Percentiles rank a stretch among this genome's conserved stretches.
Evolutionary conservation across 2,329 filamentous ascomycete species (phyloP).

Genomic region (Ophiostoma sp.): DNA sequence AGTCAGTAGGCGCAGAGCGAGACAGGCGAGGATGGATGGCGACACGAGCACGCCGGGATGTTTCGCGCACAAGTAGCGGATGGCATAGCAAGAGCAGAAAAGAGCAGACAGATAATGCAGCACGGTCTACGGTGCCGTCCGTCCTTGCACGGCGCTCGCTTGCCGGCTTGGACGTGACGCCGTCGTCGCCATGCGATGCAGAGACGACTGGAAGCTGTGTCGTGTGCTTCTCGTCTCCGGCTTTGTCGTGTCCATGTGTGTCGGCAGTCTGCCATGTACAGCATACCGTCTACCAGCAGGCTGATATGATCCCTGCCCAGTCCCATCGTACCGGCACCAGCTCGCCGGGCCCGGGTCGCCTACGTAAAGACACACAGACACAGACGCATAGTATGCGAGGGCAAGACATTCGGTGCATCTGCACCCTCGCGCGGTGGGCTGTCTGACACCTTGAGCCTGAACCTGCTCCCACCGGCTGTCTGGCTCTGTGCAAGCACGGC

Average conservation of each 20-base stretch:
- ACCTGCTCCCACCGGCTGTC: no score
- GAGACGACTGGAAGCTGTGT: not conserved
- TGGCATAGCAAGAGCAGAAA: not conserved
- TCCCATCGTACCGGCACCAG: not conserved
- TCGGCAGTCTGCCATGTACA: no score
- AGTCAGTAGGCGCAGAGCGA: no score
- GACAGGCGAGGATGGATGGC: no score
- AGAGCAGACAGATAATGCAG: not conserved
- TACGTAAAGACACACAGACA: not conserved
- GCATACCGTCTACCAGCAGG: no score
- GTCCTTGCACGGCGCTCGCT: not conserved
- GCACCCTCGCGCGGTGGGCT: not conserved
- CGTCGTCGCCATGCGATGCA: not conserved
- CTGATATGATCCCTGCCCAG: not conserved
- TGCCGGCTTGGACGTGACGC: not conserved
- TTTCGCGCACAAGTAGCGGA: not conserved
- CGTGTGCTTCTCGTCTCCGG: not conserved
- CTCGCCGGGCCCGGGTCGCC: constrained; percentile 8
- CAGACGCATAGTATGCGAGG: constrained; percentile 7
- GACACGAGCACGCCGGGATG: no score
- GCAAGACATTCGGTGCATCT: not conserved
- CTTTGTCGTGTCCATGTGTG: no score
- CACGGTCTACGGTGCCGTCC: not conserved
- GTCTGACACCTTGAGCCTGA: not conserved
- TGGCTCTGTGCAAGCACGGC: no score